Base-by-base conservation (phyloP, 768 basidiomycete genomes). In the Termitomyces sp. region DNA sequence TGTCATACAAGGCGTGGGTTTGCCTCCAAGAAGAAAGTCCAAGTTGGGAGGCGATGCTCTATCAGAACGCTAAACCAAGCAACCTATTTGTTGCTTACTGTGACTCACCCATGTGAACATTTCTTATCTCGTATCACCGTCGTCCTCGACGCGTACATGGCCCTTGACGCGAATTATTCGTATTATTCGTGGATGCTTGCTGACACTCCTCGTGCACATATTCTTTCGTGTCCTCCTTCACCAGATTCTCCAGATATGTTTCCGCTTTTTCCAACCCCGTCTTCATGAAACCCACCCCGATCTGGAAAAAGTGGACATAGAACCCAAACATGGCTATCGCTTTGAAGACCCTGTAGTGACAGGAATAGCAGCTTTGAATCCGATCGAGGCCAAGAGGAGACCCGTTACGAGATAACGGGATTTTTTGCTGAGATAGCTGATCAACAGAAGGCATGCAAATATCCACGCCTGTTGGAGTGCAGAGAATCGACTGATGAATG, bases 401-500 rank as follows among this genome's bases (percentile, higher is more conserved):
- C 54, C 59, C 1, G 57, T 59, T 37, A 72, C 59, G 17, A 62
- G 43, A 19, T 64, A 48, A 10, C 74, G 65, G 17, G 65, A 62
- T 21, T 61, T 46, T 49, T 62, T 66, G 57, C 70, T 63, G 14
- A 70, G 45, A 52, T 71, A 72, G 61, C 70, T 72, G 51, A 65
- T 41, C 21, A 67, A 14, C 4, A 73, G 58, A 35, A 75, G 61
- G 8, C 63, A 9, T 2, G 61, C 53, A 16, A 76, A 58, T 7
- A 75, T 63, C 16, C 53, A 35, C 3, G 67, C 49, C 51, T 75
- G 75, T 7, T 69, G 61, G 21, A 62, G 65, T 14, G 65, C 52
- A n/a, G 74, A 72, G 57, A 66, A 69, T 37, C 61, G 59, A 35
- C 67, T 57, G 53, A 75, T 67, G n/a, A 65, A 49, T 17, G 63